These are phyloP conservation scores for Ophiostoma sp. DNA, from an alignment of 2,329 filamentous ascomycete species.

Conservation along the genomic window DNA sequence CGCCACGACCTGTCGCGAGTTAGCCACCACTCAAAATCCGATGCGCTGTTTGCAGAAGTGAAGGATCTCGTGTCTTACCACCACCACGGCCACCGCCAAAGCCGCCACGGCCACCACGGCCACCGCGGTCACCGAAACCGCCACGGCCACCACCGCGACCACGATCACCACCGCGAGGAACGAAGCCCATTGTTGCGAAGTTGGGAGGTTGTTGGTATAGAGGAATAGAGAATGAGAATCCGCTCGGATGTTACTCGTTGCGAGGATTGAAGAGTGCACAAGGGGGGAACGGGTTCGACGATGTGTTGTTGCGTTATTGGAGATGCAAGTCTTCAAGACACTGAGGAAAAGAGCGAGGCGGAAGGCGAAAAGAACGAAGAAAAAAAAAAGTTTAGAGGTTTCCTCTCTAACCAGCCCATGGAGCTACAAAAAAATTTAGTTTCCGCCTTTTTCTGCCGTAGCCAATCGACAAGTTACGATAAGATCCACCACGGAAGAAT, in stretches of 20 bases:
- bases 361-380: constrained; percentile 16
- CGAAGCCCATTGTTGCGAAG: constrained; percentile 39
- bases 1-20: constrained; percentile 27
- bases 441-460: constrained; percentile 23
- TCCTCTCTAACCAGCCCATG: constrained; percentile 11
- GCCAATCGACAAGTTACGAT: constrained; percentile 17
- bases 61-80: constrained; percentile 17
- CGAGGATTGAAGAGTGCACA: constrained; percentile 10
- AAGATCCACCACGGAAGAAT: constrained; percentile 21
- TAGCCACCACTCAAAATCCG: not conserved
- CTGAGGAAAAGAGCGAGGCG: constrained; percentile 18
- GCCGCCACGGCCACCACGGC: constrained; percentile 30
- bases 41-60: constrained; percentile 25
- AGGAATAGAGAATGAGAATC: not conserved
- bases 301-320: constrained; percentile 7
- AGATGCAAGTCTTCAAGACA: constrained; percentile 15
- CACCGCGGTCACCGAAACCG: constrained; percentile 34
- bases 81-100: constrained; percentile 27
- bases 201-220: constrained; percentile 9
- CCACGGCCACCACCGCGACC: constrained; percentile 30
- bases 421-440: constrained; percentile 24
- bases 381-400: constrained; percentile 23
- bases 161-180: constrained; percentile 36
- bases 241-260: constrained; percentile 15
- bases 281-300: not conserved